Evolutionary conservation across 176 grass and related monocot genomes (phyloP).

Genomic region (Phoenix dactylifera): DNA sequence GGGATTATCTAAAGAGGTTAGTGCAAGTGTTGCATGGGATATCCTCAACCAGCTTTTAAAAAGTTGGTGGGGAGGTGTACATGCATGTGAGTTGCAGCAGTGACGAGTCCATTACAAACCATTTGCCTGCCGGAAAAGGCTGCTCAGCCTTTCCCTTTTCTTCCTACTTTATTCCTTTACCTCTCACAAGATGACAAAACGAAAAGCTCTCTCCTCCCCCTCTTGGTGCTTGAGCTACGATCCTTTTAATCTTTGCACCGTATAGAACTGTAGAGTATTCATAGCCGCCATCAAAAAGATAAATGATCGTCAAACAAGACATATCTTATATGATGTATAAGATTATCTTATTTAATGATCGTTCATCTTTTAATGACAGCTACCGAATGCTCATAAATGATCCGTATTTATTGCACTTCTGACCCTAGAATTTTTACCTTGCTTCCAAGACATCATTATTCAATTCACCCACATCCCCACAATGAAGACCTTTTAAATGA

Average conservation of each 20-base stretch:
- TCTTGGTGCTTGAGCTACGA: not conserved
- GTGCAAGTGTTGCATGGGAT: slow-evolving; percentile 17
- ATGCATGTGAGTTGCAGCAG: slow-evolving; percentile 25
- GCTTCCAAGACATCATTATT: no score
- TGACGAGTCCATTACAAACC: slow-evolving; percentile 30
- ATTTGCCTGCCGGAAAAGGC: slow-evolving; percentile 56
- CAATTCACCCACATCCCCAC: no score
- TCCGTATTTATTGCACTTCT: no score
- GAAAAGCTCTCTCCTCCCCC: not conserved
- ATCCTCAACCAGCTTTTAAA: slow-evolving; percentile 35
- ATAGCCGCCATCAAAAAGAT: no score
- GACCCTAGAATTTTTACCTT: no score
- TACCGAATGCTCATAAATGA: no score
- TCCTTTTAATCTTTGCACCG: not conserved
- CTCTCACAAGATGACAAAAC: slow-evolving; percentile 10
- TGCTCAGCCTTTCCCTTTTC: slow-evolving; percentile 29
- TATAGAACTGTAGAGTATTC: not conserved
- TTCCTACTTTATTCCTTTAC: slow-evolving; percentile 45
- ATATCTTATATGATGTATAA: no score
- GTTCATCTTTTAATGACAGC: no score
- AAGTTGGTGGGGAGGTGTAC: slow-evolving; percentile 33
- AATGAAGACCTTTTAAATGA: no score
- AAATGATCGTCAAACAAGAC: no score
- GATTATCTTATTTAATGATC: no score
- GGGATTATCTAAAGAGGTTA: not conserved